Evolutionary conservation across 2,329 filamentous ascomycete species (phyloP), one percentile per base, ranked within the genome.

Genomic region (Pseudogymnoascus pannorum): DNA sequence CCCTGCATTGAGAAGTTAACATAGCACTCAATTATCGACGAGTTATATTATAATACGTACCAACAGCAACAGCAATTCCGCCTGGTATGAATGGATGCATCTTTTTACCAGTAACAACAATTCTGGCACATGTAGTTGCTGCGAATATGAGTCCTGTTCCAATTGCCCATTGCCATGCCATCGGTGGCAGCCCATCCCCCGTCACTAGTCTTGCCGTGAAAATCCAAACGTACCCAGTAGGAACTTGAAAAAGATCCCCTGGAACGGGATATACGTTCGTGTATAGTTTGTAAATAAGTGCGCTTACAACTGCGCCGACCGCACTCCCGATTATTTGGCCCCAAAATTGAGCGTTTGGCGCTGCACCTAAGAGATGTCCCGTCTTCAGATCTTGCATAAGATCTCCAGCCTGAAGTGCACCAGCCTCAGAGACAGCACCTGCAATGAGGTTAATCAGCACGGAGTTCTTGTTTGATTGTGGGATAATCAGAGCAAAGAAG

Each of bases 321-420:
- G 90, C 87, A 35, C 88, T 91, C 4, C 94, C 94, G 60, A 99
- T 92, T 18, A 97, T 84, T 72, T 99, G 94, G 0, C 94, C 94
- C 81, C 91, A 97, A 72, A 99, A 99, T 70, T 99, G 94, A 0
- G 94, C 94, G 68, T 89, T 94, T 0, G 94, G 94, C 3, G 91
- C 89, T 0, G 94, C 94, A 9, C 93, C 92, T 0, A 99, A 82
- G 0, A 99, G 78, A 73, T 99, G 92, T 0, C 94, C 94, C 0
- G 94, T 97, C 74, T 99, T 99, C 29, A 99, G 82, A 72, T 99
- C 94, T 72, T 99, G 94, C 83, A 99, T 90, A 61, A 99, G 84
- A 73, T 99, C 94, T 7, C 94, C 94, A 2, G 94, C 93, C 77
- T 99, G 94, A 4, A 97, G 79, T 3, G 94, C 94, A 4, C 94